Base-by-base conservation (phyloP, 148 eudicot species). In the Rhododendron simsii region DNA sequence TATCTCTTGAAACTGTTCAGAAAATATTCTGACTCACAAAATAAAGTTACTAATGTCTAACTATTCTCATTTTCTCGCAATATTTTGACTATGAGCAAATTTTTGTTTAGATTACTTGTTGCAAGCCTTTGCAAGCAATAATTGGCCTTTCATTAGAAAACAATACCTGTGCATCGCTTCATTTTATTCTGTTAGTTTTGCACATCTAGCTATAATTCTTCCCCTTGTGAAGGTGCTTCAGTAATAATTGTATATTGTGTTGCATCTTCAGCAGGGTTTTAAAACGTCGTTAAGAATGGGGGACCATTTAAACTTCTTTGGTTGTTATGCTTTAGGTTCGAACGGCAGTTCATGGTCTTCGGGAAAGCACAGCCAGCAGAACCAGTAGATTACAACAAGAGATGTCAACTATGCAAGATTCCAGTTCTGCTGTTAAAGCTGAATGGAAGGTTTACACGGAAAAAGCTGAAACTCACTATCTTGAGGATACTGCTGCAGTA, bases 331-430 rank as follows among this genome's bases (percentile, higher is more conserved):
- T 82, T 33, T 84, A 97, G 99, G 99, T 97, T 81, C 93, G 92
- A 93, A 87, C 91, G 21, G 95, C 99, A 45, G 89, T 97, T 79
- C 83, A 85, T 89, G 96, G 92, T 81, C 94, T 97, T 85, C 90
- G 96, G 85, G 99, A 93, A 79, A 92, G 92, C 89, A 93, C 98
- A 78, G 91, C 93, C 35, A 92, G 90, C 65, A 94, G 92, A 86
- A 92, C 99, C 87, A 87, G 76, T 87, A 90, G 86, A 86, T 89
- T 97, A 85, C 96, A 93, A 87, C 91, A 93, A 89, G 96, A 95
- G 91, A 93, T 95, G 98, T 92, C 93, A 87, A 91, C 93, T 65
- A 97, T 95, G 98, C 93, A 89, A 89, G 94, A 92, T 79, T 91
- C 92, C 75, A 92, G 92, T 37, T 90, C 90, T 78, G 90, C 93